A percentile compares a stretch with the other conserved stretches of the same genome.
Conservation (phyloP, 768 basidiomycete species). For the Lactarius psammicola region DNA sequence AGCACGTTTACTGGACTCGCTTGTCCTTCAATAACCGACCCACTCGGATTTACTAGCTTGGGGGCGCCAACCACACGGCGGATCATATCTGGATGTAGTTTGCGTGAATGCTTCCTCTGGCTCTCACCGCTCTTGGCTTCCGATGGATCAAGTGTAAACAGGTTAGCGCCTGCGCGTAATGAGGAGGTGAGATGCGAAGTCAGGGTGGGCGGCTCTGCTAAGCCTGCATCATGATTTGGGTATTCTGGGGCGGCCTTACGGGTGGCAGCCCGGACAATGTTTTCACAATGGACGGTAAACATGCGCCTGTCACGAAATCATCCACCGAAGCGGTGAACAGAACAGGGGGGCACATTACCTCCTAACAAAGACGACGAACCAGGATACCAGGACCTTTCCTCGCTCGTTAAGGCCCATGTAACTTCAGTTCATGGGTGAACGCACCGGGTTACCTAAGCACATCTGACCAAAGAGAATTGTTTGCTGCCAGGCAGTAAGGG, state of each 20-base stretch:
- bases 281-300: conserved; percentile 25
- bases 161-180: conserved; percentile 10
- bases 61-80: conserved; percentile 67
- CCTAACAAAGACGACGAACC: conserved; percentile 79
- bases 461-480: conserved; percentile 71
- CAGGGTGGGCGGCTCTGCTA: conserved; percentile 36
- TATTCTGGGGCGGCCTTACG: conserved; percentile 12
- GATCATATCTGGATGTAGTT: conserved; percentile 71
- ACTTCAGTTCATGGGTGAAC: conserved; percentile 34
- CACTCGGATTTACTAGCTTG: conserved; percentile 70
- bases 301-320: conserved; percentile 22
- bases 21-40: conserved; percentile 56
- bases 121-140: background rate
- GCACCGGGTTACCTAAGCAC: conserved; percentile 71
- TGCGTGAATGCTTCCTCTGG: conserved; percentile 9
- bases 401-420: background rate
- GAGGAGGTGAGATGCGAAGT: conserved; percentile 15
- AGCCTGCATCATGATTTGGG: conserved; percentile 14
- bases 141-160: background rate
- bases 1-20: conserved; percentile 22
- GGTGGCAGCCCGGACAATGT: conserved; percentile 23
- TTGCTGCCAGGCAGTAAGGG: conserved; percentile 70
- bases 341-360: conserved; percentile 45
- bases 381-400: conserved; percentile 69
- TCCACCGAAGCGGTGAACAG: background rate